Conservation (phyloP, 2,329 filamentous ascomycete species). For the Penicillium sp. region DNA sequence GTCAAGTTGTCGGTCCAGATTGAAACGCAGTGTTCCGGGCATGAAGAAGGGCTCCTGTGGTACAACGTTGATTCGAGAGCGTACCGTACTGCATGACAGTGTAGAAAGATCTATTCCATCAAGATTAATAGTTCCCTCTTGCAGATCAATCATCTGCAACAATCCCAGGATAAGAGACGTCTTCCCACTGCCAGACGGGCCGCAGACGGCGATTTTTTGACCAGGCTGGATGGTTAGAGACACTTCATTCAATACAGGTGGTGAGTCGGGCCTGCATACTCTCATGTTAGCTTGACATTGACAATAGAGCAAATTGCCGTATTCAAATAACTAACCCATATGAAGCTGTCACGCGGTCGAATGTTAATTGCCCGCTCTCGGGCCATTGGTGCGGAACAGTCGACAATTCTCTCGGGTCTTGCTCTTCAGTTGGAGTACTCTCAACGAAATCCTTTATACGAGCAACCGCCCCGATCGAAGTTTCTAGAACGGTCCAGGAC, state of each 20-base stretch:
- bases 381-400: constrained; percentile 21
- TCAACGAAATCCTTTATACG: constrained; percentile 51
- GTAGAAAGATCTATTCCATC: constrained; percentile 25
- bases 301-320: neutral
- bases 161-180: constrained; percentile 25
- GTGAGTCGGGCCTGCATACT: neutral
- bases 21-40: constrained; percentile 27
- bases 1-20: constrained; percentile 28
- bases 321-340: constrained; percentile 3
- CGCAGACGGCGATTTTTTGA: constrained; percentile 36
- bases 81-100: constrained; percentile 17
- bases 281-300: neutral
- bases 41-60: constrained; percentile 30
- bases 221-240: constrained; percentile 25
- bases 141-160: constrained; percentile 30
- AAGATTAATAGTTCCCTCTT: constrained; percentile 23
- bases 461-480: constrained; percentile 38
- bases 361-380: constrained; percentile 16
- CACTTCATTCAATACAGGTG: constrained; percentile 27
- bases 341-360: constrained; percentile 15
- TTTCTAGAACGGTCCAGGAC: constrained; percentile 26
- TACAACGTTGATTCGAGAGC: constrained; percentile 24
- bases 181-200: constrained; percentile 25
- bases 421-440: constrained; percentile 32
- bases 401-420: neutral